Conservation (phyloP, 139 green algal genomes). For the Tetradesmus obliquus region DNA sequence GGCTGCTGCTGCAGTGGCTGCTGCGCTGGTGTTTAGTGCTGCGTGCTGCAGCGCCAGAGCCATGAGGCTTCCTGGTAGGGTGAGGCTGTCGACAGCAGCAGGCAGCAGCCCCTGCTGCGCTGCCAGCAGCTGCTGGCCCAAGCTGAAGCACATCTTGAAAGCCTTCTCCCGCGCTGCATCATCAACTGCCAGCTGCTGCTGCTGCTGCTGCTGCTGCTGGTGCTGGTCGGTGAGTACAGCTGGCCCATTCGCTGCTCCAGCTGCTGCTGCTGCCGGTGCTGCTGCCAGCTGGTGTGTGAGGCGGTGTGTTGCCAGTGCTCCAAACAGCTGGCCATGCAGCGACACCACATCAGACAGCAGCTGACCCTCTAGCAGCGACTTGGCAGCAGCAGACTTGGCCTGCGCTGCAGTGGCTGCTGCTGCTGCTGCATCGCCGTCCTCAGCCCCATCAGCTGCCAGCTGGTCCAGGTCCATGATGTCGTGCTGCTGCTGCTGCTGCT, state of each 20-base stretch:
- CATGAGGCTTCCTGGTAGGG: conserved; percentile 69
- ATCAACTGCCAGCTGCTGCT: conserved; percentile 2
- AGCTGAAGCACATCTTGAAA: conserved; percentile 68
- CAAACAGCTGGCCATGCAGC: conserved; percentile 64
- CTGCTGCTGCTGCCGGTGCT: background rate
- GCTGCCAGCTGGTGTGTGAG: background rate
- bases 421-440: background rate
- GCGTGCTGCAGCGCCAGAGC: conserved; percentile 26
- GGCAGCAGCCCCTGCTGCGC: conserved; percentile 43
- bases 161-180: conserved; percentile 23
- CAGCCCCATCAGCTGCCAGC: conserved; percentile 13
- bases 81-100: conserved; percentile 57
- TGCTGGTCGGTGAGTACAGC: background rate
- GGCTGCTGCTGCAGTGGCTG: conserved; percentile 26
- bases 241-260: background rate
- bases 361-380: conserved; percentile 73
- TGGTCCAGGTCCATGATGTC: background rate
- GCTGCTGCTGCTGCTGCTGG: conserved; percentile 5
- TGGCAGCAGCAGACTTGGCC: conserved; percentile 56
- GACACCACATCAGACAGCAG: conserved; percentile 74
- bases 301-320: conserved; percentile 32
- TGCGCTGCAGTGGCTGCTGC: conserved; percentile 53
- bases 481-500: conserved; percentile 9
- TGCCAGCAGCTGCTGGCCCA: conserved; percentile 60
- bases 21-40: conserved; percentile 26